Evolutionary conservation across 2,329 filamentous ascomycete species (phyloP), one percentile per base, ranked within the genome.

Genomic region (Alternaria tenuissima): DNA sequence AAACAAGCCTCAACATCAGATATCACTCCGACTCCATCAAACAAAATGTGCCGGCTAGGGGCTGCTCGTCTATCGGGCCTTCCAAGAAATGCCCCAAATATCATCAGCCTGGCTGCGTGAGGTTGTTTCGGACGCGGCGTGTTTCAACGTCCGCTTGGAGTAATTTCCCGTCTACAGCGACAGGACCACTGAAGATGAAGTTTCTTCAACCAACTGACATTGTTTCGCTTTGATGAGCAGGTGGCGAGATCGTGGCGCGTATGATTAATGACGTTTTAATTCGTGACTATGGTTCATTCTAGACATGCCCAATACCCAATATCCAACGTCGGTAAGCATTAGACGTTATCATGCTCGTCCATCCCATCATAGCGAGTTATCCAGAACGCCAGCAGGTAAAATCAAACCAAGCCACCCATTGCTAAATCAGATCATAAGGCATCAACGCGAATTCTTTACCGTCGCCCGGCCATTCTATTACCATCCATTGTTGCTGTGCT

Each of bases 401-500:
- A 24, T 6, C 20, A 49, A 28, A 36, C 34, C n/a, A 24, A 52
- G 7, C 32, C 18, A 20, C 30, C 24, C 52, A 46, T 28, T 49
- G 24, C 39, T 36, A 44, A 44, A 28, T 12, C 39, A 38, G 30
- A 34, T 12, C 56, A 38, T 16, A 20, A 39, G 20, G 5, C 41
- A 54, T 56, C 30, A 59, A 30, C n/a, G n/a, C 24, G 20, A 22
- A 39, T 11, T 30, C 28, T 30, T 12, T 11, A 30, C 28, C 28
- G 11, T 11, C 12, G 39, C 28, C n/a, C 34, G 56, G 32, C 32
- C 26, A 28, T 52, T 55, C 32, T 57, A 64, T 48, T 57, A 48
- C n/a, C 63, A 65, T 42, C 55, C 63, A 32, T 62, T 59, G 24
- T 59, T 60, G 43, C 55, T 39, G 46, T 66, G 52, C 66, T 73